These are phyloP conservation scores for Penicillium coprophilum DNA, from an alignment of 495 filamentous ascomycete species.

Conservation along the genomic window DNA sequence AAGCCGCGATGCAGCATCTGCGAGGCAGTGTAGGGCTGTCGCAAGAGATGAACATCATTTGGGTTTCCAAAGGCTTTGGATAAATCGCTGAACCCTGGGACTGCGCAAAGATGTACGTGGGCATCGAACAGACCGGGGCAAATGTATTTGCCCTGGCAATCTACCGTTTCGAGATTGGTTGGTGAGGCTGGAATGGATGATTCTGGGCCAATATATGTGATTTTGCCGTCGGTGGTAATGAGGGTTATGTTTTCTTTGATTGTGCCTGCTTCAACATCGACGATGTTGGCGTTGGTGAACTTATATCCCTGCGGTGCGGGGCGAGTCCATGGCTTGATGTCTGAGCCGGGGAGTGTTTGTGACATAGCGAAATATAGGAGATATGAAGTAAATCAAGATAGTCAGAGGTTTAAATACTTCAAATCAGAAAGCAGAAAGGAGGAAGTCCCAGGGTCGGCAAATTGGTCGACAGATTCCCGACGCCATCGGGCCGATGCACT, in stretches of 20 bases:
- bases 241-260: conserved; percentile 25
- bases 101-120: conserved; percentile 53
- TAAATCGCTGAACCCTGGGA: conserved; percentile 37
- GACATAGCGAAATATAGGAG: conserved; percentile 9
- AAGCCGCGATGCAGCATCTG: conserved; percentile 55
- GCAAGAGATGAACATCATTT: conserved; percentile 32
- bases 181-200: conserved; percentile 14
- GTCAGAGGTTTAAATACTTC: background rate
- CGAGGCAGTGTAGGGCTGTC: conserved; percentile 46
- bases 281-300: conserved; percentile 37
- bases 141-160: conserved; percentile 48
- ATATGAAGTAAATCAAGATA: background rate
- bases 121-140: conserved; percentile 57
- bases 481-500: conserved; percentile 17
- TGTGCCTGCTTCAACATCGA: conserved; percentile 32
- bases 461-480: conserved; percentile 20
- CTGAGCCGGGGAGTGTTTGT: conserved; percentile 17
- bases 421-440: background rate
- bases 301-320: conserved; percentile 28
- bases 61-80: conserved; percentile 31
- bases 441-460: conserved; percentile 6
- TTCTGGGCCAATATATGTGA: conserved; percentile 16
- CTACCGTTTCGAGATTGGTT: conserved; percentile 23
- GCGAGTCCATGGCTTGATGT: conserved; percentile 40
- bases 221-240: conserved; percentile 20